Conservation (phyloP, 306 rosid genomes). For the Fragaria ananassa region DNA sequence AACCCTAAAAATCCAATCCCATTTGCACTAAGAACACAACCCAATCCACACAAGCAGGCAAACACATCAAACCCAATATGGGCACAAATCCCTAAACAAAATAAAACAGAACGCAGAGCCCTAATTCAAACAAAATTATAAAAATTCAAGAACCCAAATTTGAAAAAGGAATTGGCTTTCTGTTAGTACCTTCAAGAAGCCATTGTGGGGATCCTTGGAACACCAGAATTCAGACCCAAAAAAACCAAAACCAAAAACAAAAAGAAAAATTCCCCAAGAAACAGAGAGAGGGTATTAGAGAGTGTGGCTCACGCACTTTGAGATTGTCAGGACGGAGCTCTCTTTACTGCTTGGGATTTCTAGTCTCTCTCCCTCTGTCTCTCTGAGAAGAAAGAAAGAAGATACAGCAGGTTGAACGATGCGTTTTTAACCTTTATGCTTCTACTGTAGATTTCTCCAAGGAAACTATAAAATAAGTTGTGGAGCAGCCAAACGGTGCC, state of each 20-base stretch:
- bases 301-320: slow-evolving; percentile 41
- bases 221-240: slow-evolving; percentile 8
- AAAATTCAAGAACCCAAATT: background rate
- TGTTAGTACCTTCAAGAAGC: slow-evolving; percentile 12
- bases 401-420: slow-evolving; percentile 30
- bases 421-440: slow-evolving; percentile 51
- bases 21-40: slow-evolving; percentile 9
- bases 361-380: background rate
- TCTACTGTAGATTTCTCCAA: slow-evolving; percentile 2
- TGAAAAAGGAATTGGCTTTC: background rate
- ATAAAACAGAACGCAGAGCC: slow-evolving; percentile 13
- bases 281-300: slow-evolving; percentile 1
- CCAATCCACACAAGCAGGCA: slow-evolving; percentile 15
- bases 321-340: slow-evolving; percentile 53
- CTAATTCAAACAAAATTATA: background rate
- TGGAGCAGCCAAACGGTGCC: background rate
- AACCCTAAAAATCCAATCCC: slow-evolving; percentile 54
- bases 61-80: slow-evolving; percentile 13
- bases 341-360: slow-evolving; percentile 26
- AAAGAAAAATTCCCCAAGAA: background rate
- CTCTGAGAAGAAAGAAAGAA: slow-evolving; percentile 16
- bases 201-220: slow-evolving; percentile 21
- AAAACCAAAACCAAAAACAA: background rate
- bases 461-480: background rate
- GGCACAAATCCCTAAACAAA: slow-evolving; percentile 21